Evolutionary conservation across 495 filamentous ascomycete genomes (phyloP).

Genomic region (Neurospora discreta): DNA sequence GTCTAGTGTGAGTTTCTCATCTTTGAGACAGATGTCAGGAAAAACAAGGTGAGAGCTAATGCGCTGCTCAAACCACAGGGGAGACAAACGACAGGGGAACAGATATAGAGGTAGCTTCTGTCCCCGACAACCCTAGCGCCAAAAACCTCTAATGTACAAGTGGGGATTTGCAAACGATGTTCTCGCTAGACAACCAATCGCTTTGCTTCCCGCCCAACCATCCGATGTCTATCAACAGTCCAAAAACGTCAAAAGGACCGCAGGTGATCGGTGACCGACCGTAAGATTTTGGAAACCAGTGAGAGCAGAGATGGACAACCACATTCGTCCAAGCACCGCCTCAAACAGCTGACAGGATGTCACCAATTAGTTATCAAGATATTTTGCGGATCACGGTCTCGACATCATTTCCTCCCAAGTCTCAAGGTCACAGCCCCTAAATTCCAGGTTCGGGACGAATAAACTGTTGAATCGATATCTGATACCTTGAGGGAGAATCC

Average conservation of each 20-base stretch:
- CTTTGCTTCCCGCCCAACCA: neutral
- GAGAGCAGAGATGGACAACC: neutral
- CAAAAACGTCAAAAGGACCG: neutral
- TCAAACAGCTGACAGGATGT: neutral
- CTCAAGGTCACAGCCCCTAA: neutral
- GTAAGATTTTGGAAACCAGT: neutral
- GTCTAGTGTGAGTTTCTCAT: neutral
- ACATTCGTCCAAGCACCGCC: neutral
- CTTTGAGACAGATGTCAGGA: neutral
- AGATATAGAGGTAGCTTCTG: neutral
- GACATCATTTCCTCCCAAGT: neutral
- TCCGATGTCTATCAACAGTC: neutral
- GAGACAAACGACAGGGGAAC: neutral
- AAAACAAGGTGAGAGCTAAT: neutral
- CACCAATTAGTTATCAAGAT: neutral
- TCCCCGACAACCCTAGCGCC: neutral
- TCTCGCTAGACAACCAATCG: neutral
- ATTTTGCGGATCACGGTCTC: neutral
- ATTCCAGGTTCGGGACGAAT: neutral
- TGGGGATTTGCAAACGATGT: neutral
- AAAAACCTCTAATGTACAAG: neutral
- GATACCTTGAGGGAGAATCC: neutral
- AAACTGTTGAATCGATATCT: neutral
- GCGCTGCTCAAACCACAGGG: neutral
- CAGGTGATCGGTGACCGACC: neutral